Conservation (phyloP, 2,329 filamentous ascomycete genomes). For the Helotiales sp. region DNA sequence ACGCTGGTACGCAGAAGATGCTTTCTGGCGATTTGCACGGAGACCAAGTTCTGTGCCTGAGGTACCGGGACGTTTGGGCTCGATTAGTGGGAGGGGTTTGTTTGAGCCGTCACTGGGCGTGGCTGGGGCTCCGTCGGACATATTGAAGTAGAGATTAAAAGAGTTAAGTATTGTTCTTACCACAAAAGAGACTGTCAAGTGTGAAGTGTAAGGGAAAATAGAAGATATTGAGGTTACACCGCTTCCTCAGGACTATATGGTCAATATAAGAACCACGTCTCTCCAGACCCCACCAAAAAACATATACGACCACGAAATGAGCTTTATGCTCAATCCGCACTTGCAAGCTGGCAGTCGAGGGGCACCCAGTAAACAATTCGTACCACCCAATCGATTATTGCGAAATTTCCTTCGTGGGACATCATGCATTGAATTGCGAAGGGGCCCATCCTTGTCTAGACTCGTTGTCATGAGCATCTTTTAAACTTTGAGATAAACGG, state of each 20-base stretch:
- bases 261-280: neutral
- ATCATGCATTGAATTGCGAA: slow-evolving; percentile 15
- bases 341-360: slow-evolving; percentile 4
- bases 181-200: too few relatives aligned
- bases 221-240: neutral
- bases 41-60: slow-evolving; percentile 24
- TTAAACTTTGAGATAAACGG: neutral
- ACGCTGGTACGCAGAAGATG: slow-evolving; percentile 23
- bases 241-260: neutral
- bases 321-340: neutral
- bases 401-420: slow-evolving; percentile 5
- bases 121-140: neutral
- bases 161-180: too few relatives aligned
- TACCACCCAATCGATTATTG: slow-evolving; percentile 3
- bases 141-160: neutral
- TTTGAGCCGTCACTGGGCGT: neutral
- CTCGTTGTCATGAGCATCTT: slow-evolving; percentile 6
- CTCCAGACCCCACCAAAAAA: neutral
- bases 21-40: slow-evolving; percentile 24
- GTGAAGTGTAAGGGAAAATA: too few relatives aligned
- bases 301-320: slow-evolving; percentile 6
- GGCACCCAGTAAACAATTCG: neutral
- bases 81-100: neutral
- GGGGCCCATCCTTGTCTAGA: slow-evolving; percentile 15
- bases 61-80: slow-evolving; percentile 8